Base-by-base conservation (phyloP, 257 asterid genomes). In the Ilex aquifolium region DNA sequence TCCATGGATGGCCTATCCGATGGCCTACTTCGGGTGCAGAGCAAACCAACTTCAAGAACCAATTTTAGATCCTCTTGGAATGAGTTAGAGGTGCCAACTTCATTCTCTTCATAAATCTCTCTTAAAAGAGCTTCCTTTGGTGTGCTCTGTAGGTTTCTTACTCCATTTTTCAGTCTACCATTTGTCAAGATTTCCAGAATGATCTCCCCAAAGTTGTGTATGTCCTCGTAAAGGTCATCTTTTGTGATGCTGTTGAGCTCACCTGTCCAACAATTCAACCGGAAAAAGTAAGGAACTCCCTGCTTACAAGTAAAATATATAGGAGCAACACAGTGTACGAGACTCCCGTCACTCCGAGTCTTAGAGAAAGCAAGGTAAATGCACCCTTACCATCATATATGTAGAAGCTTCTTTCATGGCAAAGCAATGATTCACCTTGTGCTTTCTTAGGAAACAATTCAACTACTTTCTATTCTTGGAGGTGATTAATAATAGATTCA, bases 201-300 rank as follows among this genome's bases (percentile, higher is more conserved):
- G 46, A 93, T 62, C 48, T 82, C 83, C 27, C 99, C 99, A 30
- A 89, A 90, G 65, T 68, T 75, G 83, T 78, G 69, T 31, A 85
- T 75, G 61, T 93, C 99, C 82, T 61, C 76, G 64, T 79, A 66
- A 44, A 93, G 75, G 65, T 90, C 95, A 32, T 82, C 94, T 59
- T 67, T 73, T 64, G 67, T 64, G 10, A 85, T 65, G 59, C 74
- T 63, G 32, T 55, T 48, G 30, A 74, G 69, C 59, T 70, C 86
- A 62, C 89, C 97, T 89, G 96, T 64, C 48, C 15, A 65, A 67
- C 2, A 15, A 0, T 53, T 36, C 10, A 51, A 40, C 27, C 27
- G 70, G 44, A 66, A 46, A 6, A 49, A 44, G 62, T 58, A 9
- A 39, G 16, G 21, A 14, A 31, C 31, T 27, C 31, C 32, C 10